Base-by-base conservation (phyloP, 2,329 filamentous ascomycete genomes). In the Calonectria hawksworthii region DNA sequence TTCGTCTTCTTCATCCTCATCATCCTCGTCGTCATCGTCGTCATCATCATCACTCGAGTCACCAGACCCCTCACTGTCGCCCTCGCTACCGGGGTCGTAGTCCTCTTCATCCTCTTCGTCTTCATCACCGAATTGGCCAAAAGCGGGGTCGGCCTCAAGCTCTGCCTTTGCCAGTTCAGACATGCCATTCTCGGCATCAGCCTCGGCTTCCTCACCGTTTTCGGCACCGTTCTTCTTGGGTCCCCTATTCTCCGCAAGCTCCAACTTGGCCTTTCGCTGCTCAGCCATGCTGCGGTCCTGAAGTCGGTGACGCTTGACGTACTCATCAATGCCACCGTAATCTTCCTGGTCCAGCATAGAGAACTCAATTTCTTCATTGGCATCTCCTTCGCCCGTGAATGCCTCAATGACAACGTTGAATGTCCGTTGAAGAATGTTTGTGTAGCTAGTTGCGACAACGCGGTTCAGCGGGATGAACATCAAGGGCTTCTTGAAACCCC, bases 201-300 rank as follows among this genome's bases (percentile, higher is more conserved):
- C 84, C 4, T 81, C 86, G 50, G 78, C 80, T 73, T 79, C 77
- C 71, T 82, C 77, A 66, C 79, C 86, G 13, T 84, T 85, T 2
- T 82, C 88, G 18, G 86, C 86, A 0, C 83, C 83, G 6, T 78
- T 85, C 80, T 88, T 88, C 81, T 89, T 90, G 56, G 84, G 82
- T 44, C 83, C 86, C 78, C 88, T 86, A 77, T 93, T 93, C 81
- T 93, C 91, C 4, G 89, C 89, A 67, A 93, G 83, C 81, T 92
- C 87, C 34, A 89, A 86, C 87, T 93, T 94, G 2, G 91, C 93
- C 80, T 92, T 92, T 67, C 93, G 85, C 81, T 91, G 89, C 80
- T 94, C 92, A 0, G 92, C 92, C 91, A 94, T 92, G 80, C 92
- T 94, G 74, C 91, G 87, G 80, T 94, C 92, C 75, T 93, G 91